Evolutionary conservation across 768 basidiomycete genomes (phyloP).

Genomic region (Galerina marginata): DNA sequence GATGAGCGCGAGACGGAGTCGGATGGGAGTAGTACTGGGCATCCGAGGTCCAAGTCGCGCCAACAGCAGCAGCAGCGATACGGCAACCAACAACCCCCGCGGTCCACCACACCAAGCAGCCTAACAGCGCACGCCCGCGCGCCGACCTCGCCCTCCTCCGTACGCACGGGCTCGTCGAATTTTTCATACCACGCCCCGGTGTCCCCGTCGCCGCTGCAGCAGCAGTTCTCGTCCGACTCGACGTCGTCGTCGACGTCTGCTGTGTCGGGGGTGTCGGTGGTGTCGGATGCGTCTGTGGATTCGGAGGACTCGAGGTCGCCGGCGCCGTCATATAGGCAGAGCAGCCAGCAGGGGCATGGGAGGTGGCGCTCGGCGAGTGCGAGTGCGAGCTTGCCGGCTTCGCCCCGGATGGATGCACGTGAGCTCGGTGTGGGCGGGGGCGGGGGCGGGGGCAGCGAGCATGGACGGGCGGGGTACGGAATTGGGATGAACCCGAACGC

Average conservation of each 20-base stretch:
- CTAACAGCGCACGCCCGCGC: slow-evolving; percentile 21
- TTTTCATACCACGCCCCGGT: slow-evolving; percentile 58
- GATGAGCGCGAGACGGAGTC: slow-evolving; percentile 14
- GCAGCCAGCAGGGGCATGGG: slow-evolving; percentile 15
- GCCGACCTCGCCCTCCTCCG: slow-evolving; percentile 58
- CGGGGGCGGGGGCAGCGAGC: not conserved
- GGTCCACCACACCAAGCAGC: too few species aligned
- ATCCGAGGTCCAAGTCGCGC: slow-evolving; percentile 3
- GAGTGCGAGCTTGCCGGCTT: slow-evolving; percentile 23
- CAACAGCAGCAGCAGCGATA: slow-evolving; percentile 13
- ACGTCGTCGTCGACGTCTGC: slow-evolving; percentile 11
- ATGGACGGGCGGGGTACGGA: not conserved
- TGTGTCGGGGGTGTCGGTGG: slow-evolving; percentile 14
- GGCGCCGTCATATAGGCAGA: slow-evolving; percentile 29
- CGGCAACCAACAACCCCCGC: slow-evolving; percentile 9
- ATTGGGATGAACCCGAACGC: not conserved
- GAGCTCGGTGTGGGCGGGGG: not conserved
- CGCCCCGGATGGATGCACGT: slow-evolving; percentile 3
- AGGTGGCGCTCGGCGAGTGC: slow-evolving; percentile 26
- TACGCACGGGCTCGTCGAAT: slow-evolving; percentile 57
- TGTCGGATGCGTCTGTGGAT: slow-evolving; percentile 10
- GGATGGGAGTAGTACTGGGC: slow-evolving; percentile 2
- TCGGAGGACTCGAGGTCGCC: slow-evolving; percentile 18
- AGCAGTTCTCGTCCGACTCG: slow-evolving; percentile 54
- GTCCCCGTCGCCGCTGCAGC: slow-evolving; percentile 70